Conservation (phyloP, 306 rosid genomes). For the Arachis hypogaea region DNA sequence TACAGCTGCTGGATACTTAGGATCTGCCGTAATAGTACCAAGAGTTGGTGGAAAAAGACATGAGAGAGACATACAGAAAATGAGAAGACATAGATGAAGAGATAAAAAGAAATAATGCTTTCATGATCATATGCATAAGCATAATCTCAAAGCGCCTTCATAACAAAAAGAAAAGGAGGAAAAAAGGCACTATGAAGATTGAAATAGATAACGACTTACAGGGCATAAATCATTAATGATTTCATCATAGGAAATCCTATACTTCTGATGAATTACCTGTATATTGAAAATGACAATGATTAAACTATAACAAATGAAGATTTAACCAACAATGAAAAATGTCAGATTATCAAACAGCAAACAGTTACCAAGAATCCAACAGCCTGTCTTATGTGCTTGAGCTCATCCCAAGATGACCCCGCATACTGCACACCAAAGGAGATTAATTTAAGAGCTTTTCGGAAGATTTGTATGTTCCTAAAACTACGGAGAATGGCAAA, state of each 20-base stretch:
- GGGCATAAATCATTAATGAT: slow-evolving; percentile 94
- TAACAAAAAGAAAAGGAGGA: too few relatives aligned
- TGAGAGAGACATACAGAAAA: slow-evolving; percentile 12
- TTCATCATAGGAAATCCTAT: slow-evolving; percentile 89
- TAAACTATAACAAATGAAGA: neutral
- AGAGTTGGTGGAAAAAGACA: slow-evolving; percentile 11
- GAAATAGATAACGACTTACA: slow-evolving; percentile 58
- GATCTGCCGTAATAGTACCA: slow-evolving; percentile 56
- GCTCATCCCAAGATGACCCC: slow-evolving; percentile 89
- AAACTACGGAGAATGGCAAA: neutral
- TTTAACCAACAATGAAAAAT: neutral
- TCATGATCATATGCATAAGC: neutral
- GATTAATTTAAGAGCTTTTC: slow-evolving; percentile 14
- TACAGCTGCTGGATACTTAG: slow-evolving; percentile 92
- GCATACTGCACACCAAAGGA: slow-evolving; percentile 64
- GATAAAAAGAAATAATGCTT: slow-evolving; percentile 5
- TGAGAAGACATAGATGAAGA: neutral
- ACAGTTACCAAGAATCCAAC: slow-evolving; percentile 84
- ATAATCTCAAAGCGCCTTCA: too few relatives aligned
- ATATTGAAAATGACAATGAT: slow-evolving; percentile 27
- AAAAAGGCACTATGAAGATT: neutral
- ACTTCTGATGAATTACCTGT: slow-evolving; percentile 97
- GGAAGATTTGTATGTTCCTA: neutral
- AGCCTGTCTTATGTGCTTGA: slow-evolving; percentile 86
- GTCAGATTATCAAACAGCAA: slow-evolving; percentile 17